Base-by-base conservation (phyloP, 2,329 filamentous ascomycete genomes). In the Pseudocercospora macadamiae region DNA sequence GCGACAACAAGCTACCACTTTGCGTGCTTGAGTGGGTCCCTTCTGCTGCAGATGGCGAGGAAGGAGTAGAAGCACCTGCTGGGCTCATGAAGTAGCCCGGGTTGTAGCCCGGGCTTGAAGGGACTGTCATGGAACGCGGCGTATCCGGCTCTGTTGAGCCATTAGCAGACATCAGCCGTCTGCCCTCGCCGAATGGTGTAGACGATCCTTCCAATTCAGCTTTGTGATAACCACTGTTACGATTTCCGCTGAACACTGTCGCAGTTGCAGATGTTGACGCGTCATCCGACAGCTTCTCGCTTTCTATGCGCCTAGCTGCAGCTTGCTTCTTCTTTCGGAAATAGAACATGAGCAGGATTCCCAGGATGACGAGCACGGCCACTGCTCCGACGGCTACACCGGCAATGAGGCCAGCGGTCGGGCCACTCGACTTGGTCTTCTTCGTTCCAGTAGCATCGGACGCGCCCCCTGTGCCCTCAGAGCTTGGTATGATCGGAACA, bases 361-460 rank as follows among this genome's bases (percentile, higher is more conserved):
- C 71, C 7, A 71, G 51, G 2, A 73, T 45, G n/a, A 69, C 60
- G 14, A 77, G 55, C 14, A 72, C 66, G 1, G 70, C 64, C 16
- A 78, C 73, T 0, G 71, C 66, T 28, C 77, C 79, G 8, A 79
- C 66, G 3, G 75, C 77, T 34, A 80, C 75, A 3, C 79, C 79
- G 47, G 75, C 75, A 47, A 78, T 78, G 18, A 72, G 74, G 16
- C 75, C 76, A 8, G 70, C 72, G n/a, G 67, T 65, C 1, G 75
- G 54, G 2, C 61, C 51, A 19, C 39, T 57, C 10, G 64, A 61
- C 3, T 60, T 54, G 2, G 39, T 47, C n/a, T 52, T 26, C 26
- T 30, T 12, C 5, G 32, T 26, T 21, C 28, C 48, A 32, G 26
- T 19, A 16, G 55, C 26, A 18, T 21, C 45, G 4, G 53, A 48